A percentile compares a stretch with the other conserved stretches of the same genome.
Conservation (phyloP, 2,329 filamentous ascomycete species). For the Neonectria ditissima region DNA sequence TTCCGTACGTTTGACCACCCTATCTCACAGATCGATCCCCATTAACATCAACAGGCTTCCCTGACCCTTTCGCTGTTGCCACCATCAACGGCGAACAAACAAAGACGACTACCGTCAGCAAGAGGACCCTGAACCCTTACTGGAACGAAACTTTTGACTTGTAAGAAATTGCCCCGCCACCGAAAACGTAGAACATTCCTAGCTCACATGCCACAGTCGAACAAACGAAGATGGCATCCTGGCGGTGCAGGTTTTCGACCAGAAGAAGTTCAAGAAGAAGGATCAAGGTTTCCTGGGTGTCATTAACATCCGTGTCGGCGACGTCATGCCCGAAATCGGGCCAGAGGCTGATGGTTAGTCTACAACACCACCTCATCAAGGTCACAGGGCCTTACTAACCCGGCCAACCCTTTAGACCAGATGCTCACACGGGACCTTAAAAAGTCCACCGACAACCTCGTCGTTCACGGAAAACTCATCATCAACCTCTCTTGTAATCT, state of each 20-base stretch:
- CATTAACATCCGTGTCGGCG: slow-evolving; percentile 95
- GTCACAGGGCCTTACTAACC: slow-evolving; percentile 46
- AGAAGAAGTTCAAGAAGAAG: slow-evolving; percentile 99
- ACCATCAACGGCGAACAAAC: slow-evolving; percentile 98
- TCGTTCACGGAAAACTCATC: slow-evolving; percentile 97
- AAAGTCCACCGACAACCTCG: slow-evolving; percentile 97
- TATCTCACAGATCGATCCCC: slow-evolving; percentile 10
- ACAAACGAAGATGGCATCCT: slow-evolving; percentile 96
- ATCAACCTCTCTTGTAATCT: slow-evolving; percentile 96
- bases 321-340: slow-evolving; percentile 86
- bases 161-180: slow-evolving; percentile 67
- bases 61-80: slow-evolving; percentile 96
- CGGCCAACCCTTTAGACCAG: slow-evolving; percentile 72
- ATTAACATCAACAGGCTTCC: slow-evolving; percentile 77
- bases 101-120: slow-evolving; percentile 96
- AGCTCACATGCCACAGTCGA: slow-evolving; percentile 66
- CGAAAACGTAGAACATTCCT: slow-evolving; percentile 15
- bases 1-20: slow-evolving; percentile 77
- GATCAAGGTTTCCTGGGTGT: slow-evolving; percentile 98
- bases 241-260: slow-evolving; percentile 98
- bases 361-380: slow-evolving; percentile 21
- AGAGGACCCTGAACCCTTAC: slow-evolving; percentile 98
- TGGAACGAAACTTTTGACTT: slow-evolving; percentile 99
- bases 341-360: slow-evolving; percentile 88
- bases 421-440: slow-evolving; percentile 98